Conservation (phyloP, 495 filamentous ascomycete genomes). For the Penicillium coffeae region DNA sequence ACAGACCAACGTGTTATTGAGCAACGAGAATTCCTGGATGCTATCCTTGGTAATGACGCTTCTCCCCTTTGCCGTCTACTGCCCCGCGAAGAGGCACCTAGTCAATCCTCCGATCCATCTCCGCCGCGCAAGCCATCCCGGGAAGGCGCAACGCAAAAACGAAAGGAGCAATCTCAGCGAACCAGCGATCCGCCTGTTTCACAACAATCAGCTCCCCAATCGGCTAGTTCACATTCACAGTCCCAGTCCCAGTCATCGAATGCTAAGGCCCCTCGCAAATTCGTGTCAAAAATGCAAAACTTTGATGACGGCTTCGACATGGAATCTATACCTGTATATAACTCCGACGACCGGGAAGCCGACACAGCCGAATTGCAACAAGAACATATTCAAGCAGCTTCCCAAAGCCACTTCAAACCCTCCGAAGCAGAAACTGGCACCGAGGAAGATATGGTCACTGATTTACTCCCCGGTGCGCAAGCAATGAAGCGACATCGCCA, state of each 20-base stretch:
- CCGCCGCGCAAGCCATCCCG: no score
- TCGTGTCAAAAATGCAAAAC: slow-evolving; percentile 66
- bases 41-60: slow-evolving; percentile 75
- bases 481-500: slow-evolving; percentile 64
- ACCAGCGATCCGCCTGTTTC: not conserved
- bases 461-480: slow-evolving; percentile 65
- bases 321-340: slow-evolving; percentile 37
- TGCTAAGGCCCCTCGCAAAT: slow-evolving; percentile 28
- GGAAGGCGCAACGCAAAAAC: no score
- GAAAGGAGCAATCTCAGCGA: not conserved
- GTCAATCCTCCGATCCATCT: slow-evolving; percentile 8
- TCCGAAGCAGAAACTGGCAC: slow-evolving; percentile 30
- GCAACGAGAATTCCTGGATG: slow-evolving; percentile 90
- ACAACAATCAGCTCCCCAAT: slow-evolving; percentile 6
- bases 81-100: slow-evolving; percentile 27
- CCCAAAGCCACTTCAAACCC: slow-evolving; percentile 7
- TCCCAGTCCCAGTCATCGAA: slow-evolving; percentile 8
- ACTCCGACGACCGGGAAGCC: slow-evolving; percentile 16
- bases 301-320: slow-evolving; percentile 63
- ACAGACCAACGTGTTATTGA: slow-evolving; percentile 80
- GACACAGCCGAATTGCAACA: slow-evolving; percentile 24
- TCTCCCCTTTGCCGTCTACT: slow-evolving; percentile 63
- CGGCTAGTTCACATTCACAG: slow-evolving; percentile 10
- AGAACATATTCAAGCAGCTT: not conserved
- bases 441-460: slow-evolving; percentile 55